Evolutionary conservation across 148 eudicot genomes (phyloP).

Genomic region (Euryodendron excelsum): DNA sequence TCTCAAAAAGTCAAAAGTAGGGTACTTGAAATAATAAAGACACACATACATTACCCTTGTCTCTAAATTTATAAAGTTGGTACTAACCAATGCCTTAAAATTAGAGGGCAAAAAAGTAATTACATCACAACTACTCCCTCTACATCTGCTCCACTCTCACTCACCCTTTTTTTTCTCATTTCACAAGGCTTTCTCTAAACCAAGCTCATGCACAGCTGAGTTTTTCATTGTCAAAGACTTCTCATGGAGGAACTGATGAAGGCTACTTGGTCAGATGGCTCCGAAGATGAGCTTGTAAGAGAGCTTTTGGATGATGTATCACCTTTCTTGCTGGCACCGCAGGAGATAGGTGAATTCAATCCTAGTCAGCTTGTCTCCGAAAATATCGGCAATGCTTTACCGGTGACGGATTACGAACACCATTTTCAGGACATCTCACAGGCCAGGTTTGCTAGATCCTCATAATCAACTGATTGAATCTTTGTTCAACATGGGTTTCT

Average conservation of each 20-base stretch:
- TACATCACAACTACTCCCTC: slow-evolving; percentile 2
- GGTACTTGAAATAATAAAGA: too few species aligned
- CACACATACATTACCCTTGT: background rate
- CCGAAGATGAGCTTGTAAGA: slow-evolving; percentile 35
- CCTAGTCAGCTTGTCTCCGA: slow-evolving; percentile 5
- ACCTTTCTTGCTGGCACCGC: slow-evolving; percentile 28
- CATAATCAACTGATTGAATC: background rate
- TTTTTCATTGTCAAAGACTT: background rate
- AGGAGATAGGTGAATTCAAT: background rate
- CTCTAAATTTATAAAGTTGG: background rate
- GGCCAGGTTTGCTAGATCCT: slow-evolving; percentile 45
- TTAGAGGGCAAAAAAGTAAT: slow-evolving; percentile 1
- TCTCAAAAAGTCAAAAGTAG: background rate
- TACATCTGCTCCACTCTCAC: slow-evolving; percentile 47
- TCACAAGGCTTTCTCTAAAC: background rate
- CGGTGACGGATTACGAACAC: slow-evolving; percentile 17
- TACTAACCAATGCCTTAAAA: background rate
- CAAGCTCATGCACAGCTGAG: background rate
- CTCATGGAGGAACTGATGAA: slow-evolving; percentile 33
- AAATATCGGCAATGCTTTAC: slow-evolving; percentile 35
- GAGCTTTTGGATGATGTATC: slow-evolving; percentile 37
- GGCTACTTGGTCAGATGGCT: slow-evolving; percentile 5
- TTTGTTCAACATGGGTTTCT: background rate
- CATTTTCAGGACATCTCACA: slow-evolving; percentile 19
- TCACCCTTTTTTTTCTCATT: slow-evolving; percentile 26